Evolutionary conservation across 2,329 filamentous ascomycete species (phyloP).

Genomic region (Purpureocillium lavendulum): DNA sequence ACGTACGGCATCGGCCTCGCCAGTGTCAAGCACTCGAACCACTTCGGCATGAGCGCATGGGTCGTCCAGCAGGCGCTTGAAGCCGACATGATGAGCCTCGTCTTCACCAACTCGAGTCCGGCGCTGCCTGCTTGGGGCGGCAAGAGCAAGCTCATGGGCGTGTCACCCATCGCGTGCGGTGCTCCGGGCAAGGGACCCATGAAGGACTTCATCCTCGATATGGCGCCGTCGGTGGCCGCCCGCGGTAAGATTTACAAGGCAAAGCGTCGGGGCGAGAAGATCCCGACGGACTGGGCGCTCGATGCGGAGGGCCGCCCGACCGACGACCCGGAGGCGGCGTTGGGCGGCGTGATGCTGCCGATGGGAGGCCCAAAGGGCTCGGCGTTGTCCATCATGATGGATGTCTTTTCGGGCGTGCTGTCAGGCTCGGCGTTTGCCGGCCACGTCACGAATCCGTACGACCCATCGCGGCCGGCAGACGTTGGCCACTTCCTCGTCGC

Average conservation of each 20-base stretch:
- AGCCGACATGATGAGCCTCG: constrained; percentile 59
- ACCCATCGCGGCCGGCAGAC: constrained; percentile 57
- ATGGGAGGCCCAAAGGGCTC: constrained; percentile 82
- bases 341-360: constrained; percentile 74
- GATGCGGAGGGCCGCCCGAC: constrained; percentile 62
- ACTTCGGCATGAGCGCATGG: constrained; percentile 81
- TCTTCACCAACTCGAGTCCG: constrained; percentile 65
- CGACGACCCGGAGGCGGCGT: constrained; percentile 60
- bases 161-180: constrained; percentile 67
- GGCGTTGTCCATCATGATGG: constrained; percentile 76
- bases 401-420: constrained; percentile 73
- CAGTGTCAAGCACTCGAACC: constrained; percentile 67
- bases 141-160: constrained; percentile 60
- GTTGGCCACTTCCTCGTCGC: constrained; percentile 69
- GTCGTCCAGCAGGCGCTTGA: constrained; percentile 70
- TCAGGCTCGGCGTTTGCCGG: constrained; percentile 74
- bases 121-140: constrained; percentile 66
- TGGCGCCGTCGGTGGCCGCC: constrained; percentile 62
- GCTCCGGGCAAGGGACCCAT: constrained; percentile 54
- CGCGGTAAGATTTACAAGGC: constrained; percentile 69
- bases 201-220: constrained; percentile 59
- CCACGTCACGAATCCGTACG: constrained; percentile 68
- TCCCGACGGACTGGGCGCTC: constrained; percentile 67
- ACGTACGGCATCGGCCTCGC: constrained; percentile 67
- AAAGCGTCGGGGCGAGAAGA: constrained; percentile 56